Evolutionary conservation across 2,329 filamentous ascomycete species (phyloP).

Genomic region (Colletotrichum camelliae): DNA sequence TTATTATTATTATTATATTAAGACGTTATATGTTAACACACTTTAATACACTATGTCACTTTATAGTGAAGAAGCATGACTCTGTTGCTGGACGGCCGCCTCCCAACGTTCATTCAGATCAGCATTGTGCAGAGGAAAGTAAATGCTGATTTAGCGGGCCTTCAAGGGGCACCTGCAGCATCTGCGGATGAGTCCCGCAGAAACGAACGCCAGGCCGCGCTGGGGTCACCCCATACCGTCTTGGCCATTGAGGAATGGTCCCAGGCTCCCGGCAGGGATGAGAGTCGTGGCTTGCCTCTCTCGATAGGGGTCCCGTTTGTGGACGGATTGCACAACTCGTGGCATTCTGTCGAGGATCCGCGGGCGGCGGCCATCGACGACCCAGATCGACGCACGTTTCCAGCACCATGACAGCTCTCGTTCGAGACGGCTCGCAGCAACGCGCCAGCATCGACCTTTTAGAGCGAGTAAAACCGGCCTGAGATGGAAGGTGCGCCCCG

Average conservation of each 20-base stretch:
- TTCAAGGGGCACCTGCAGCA: background rate
- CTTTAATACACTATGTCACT: too few relatives aligned
- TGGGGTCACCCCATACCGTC: background rate
- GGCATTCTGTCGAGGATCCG: slow-evolving; percentile 2
- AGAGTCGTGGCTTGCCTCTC: background rate
- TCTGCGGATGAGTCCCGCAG: background rate
- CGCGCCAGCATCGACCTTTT: background rate
- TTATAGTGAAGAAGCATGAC: background rate
- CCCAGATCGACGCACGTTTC: slow-evolving; percentile 5
- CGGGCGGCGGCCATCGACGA: background rate
- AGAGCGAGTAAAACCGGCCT: background rate
- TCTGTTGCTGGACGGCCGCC: background rate
- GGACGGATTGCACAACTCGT: slow-evolving; percentile 12
- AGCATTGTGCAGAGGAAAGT: background rate
- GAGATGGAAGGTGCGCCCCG: background rate
- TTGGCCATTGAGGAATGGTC: background rate
- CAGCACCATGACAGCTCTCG: background rate
- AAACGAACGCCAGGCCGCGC: background rate
- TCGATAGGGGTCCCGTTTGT: slow-evolving; percentile 4
- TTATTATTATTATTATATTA: too few relatives aligned
- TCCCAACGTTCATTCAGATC: slow-evolving; percentile 6
- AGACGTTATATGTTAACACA: too few relatives aligned
- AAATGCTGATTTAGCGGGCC: background rate
- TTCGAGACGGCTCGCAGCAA: background rate
- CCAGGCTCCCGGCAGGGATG: background rate